A percentile compares a stretch with the other conserved stretches of the same genome.
Evolutionary conservation across 257 asterid species (phyloP).

Genomic region (Lavandula angustifolia): DNA sequence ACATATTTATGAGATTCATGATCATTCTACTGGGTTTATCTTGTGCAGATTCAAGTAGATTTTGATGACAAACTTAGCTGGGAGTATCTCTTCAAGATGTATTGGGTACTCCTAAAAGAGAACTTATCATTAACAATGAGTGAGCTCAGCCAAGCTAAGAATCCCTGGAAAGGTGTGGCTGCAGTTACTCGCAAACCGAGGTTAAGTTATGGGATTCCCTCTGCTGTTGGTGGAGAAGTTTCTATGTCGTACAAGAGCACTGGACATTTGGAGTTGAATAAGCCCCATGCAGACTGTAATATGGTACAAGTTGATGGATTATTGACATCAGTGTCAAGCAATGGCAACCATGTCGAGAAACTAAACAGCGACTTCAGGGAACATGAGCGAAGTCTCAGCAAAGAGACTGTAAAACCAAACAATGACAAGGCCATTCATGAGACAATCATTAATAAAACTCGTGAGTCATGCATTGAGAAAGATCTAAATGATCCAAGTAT

Average conservation of each 20-base stretch:
- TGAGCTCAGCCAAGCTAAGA: slow-evolving; percentile 73
- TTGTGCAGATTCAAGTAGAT: slow-evolving; percentile 72
- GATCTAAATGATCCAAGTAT: slow-evolving; percentile 11
- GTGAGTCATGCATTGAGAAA: slow-evolving; percentile 23
- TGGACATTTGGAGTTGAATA: slow-evolving; percentile 46
- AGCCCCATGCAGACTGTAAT: slow-evolving; percentile 32
- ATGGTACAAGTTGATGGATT: slow-evolving; percentile 32
- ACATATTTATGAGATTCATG: slow-evolving; percentile 2
- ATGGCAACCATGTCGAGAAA: slow-evolving; percentile 27
- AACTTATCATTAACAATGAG: slow-evolving; percentile 56
- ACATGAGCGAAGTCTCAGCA: slow-evolving; percentile 13
- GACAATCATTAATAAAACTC: slow-evolving; percentile 21
- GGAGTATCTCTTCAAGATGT: slow-evolving; percentile 92
- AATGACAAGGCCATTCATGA: slow-evolving; percentile 13
- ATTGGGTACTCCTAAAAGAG: slow-evolving; percentile 72
- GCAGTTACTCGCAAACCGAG: slow-evolving; percentile 41
- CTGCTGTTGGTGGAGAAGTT: slow-evolving; percentile 38
- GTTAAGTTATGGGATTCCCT: slow-evolving; percentile 29
- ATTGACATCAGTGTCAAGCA: slow-evolving; percentile 21
- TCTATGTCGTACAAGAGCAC: slow-evolving; percentile 35
- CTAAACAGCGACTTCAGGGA: not conserved
- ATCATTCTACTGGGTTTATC: slow-evolving; percentile 21
- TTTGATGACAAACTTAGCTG: slow-evolving; percentile 86
- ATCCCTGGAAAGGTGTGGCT: slow-evolving; percentile 49
- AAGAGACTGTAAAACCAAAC: slow-evolving; percentile 16